Evolutionary conservation across 768 basidiomycete genomes (phyloP).

Genomic region (Pulveroboletus sp.): DNA sequence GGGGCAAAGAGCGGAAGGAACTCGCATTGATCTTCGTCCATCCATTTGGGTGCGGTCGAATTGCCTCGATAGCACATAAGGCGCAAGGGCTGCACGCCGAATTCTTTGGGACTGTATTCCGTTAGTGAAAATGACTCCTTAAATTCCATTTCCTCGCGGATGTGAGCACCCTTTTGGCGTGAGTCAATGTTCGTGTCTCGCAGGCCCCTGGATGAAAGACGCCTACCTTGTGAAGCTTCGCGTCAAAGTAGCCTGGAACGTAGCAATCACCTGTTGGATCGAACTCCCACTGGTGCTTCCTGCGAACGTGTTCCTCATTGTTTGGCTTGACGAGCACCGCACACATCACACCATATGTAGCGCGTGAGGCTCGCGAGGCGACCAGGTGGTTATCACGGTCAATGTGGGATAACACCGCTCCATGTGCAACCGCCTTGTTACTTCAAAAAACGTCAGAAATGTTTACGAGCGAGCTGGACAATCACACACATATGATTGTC

Average conservation of each 20-base stretch:
- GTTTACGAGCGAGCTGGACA: not conserved
- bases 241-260: slow-evolving; percentile 14
- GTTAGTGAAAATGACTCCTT: slow-evolving; percentile 8
- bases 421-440: slow-evolving; percentile 8
- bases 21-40: slow-evolving; percentile 12
- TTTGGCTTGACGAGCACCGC: not conserved
- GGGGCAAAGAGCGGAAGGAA: not conserved
- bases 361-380: not conserved
- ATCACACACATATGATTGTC: slow-evolving; percentile 5
- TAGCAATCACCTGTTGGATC: slow-evolving; percentile 5
- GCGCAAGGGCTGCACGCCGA: slow-evolving; percentile 4
- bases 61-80: slow-evolving; percentile 8
- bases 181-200: not conserved
- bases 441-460: not conserved
- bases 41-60: slow-evolving; percentile 7
- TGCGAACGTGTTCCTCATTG: slow-evolving; percentile 5
- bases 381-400: not conserved
- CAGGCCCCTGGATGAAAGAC: not conserved
- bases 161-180: not conserved
- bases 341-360: slow-evolving; percentile 6
- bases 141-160: slow-evolving; percentile 7
- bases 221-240: slow-evolving; percentile 8
- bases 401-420: slow-evolving; percentile 6
- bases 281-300: slow-evolving; percentile 7
- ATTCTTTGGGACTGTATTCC: not conserved